Conservation (phyloP, 2,329 filamentous ascomycete species). For the Alternaria rosae region DNA sequence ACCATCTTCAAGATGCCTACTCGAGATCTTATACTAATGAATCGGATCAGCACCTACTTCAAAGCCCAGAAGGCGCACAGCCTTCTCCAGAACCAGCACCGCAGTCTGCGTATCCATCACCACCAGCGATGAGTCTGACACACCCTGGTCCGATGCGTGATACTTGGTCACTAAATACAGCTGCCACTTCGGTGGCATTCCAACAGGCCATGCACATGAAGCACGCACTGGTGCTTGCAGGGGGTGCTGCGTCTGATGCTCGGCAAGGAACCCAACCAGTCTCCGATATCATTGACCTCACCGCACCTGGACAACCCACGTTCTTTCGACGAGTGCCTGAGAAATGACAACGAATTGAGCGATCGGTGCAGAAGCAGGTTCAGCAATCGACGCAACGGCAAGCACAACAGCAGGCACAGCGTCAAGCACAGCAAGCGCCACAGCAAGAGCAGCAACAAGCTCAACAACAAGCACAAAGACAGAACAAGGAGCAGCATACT, state of each 20-base stretch:
- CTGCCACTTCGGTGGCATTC: background rate
- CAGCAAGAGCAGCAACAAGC: background rate
- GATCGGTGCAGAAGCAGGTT: background rate
- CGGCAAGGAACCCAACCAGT: background rate
- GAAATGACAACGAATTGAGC: background rate
- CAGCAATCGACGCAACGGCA: background rate
- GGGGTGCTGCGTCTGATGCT: background rate
- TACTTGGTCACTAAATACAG: background rate
- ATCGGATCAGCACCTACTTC: background rate
- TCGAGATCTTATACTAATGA: background rate
- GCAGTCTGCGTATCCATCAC: background rate
- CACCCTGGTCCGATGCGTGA: background rate
- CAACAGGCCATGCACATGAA: background rate
- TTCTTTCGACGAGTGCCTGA: background rate
- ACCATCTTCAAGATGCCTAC: background rate
- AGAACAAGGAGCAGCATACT: fast-evolving
- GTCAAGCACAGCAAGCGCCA: background rate
- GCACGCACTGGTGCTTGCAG: background rate
- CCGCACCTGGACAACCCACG: background rate
- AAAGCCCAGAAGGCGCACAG: background rate
- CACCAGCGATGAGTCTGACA: background rate
- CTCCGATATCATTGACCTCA: background rate
- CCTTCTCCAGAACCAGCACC: background rate
- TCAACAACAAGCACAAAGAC: background rate
- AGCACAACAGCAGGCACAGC: no score